Conservation (phyloP, 2,329 filamentous ascomycete species). For the Karstenula rhodostoma region DNA sequence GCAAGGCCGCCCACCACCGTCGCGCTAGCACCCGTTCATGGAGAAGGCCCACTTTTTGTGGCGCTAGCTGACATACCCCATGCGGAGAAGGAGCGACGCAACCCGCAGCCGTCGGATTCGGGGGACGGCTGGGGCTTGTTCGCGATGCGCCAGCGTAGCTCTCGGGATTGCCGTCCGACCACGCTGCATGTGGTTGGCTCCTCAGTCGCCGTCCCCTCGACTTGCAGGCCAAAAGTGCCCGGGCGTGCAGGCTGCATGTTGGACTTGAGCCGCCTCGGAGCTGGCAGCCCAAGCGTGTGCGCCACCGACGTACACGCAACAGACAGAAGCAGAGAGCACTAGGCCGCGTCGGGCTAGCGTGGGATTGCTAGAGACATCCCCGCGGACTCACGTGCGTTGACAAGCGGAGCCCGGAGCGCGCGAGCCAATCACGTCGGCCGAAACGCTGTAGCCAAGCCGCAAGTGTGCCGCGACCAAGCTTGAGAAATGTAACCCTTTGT, state of each 20-base stretch:
- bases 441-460: conserved; percentile 6
- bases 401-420: background rate
- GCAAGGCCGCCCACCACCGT: conserved; percentile 4
- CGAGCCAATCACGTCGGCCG: background rate
- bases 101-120: background rate
- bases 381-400: conserved; percentile 8
- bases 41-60: conserved; percentile 5
- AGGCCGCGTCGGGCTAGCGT: background rate
- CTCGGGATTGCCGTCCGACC: conserved; percentile 2
- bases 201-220: background rate
- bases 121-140: background rate
- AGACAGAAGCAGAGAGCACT: background rate
- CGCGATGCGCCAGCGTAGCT: background rate
- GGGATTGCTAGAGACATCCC: background rate
- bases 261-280: conserved; percentile 9
- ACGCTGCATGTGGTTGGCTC: conserved; percentile 3
- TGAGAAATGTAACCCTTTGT: conserved; percentile 6
- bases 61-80: conserved; percentile 12
- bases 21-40: conserved; percentile 13
- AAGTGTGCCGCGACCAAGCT: conserved; percentile 3
- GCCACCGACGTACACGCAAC: conserved; percentile 5
- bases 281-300: background rate
- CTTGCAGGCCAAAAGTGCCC: conserved; percentile 1
- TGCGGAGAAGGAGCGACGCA: conserved; percentile 15
- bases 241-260: background rate